Evolutionary conservation across 1,284 basidiomycete species (phyloP).

Genomic region (Inonotus hispidus): DNA sequence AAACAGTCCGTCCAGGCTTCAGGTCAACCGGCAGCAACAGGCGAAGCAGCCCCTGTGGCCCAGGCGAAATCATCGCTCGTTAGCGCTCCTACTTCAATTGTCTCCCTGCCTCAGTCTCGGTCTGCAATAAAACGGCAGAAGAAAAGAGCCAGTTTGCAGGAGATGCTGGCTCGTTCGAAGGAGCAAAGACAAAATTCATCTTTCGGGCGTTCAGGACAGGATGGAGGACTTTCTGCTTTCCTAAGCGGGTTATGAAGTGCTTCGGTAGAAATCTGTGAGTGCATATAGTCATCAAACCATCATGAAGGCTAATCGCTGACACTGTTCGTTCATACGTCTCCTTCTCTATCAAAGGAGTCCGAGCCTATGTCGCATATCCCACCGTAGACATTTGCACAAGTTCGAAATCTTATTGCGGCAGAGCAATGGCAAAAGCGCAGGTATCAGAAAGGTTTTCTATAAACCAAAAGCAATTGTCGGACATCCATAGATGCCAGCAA

Average conservation of each 20-base stretch:
- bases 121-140: slow-evolving; percentile 28
- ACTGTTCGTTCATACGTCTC: not conserved
- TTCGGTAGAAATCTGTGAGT: not conserved
- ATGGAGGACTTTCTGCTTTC: slow-evolving; percentile 45
- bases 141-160: slow-evolving; percentile 48
- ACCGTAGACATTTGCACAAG: no score
- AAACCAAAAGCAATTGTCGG: slow-evolving; percentile 60
- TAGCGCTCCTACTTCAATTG: not conserved
- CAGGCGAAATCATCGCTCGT: not conserved
- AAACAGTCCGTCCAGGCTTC: not conserved
- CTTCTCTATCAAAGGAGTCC: no score
- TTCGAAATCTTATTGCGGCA: no score
- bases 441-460: slow-evolving; percentile 19
- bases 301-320: not conserved
- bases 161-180: slow-evolving; percentile 56
- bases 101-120: not conserved
- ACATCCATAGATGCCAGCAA: slow-evolving; percentile 50
- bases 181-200: slow-evolving; percentile 42
- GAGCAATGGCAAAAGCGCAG: not conserved
- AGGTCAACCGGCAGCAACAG: not conserved
- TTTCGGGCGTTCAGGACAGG: slow-evolving; percentile 25
- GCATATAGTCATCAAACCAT: not conserved
- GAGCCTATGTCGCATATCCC: no score
- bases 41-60: not conserved
- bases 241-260: slow-evolving; percentile 38